Percentiles rank a stretch among this genome's conserved stretches.
phyloP scores from a whole-genome alignment of 345 rosid genomes.

The Heritiera littoralis region DNA sequence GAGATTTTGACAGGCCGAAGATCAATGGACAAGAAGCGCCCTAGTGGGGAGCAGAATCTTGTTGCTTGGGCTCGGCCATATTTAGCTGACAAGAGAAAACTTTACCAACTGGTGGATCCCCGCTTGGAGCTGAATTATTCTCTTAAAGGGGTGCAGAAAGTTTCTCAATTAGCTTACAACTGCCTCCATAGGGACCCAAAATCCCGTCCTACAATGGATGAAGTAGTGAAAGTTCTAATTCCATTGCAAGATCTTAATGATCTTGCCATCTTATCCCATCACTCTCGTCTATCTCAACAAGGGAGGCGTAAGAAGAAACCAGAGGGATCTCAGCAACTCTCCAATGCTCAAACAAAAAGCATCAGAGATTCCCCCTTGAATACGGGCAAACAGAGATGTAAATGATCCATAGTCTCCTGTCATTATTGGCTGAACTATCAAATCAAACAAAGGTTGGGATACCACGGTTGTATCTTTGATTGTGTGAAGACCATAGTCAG shows the following conservation, averaged over 20 bases:
- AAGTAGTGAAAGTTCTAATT: conserved; percentile 59
- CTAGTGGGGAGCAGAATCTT: conserved; percentile 83
- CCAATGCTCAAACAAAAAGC: conserved; percentile 43
- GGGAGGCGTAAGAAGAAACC: conserved; percentile 63
- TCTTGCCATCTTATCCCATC: conserved; percentile 62
- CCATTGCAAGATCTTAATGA: conserved; percentile 68
- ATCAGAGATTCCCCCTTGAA: conserved; percentile 55
- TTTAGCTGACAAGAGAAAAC: conserved; percentile 76
- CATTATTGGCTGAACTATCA: conserved; percentile 28
- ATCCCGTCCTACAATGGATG: conserved; percentile 73
- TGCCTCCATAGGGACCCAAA: conserved; percentile 75
- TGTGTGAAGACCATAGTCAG: conserved; percentile 33
- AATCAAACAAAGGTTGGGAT: conserved; percentile 25
- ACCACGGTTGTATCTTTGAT: conserved; percentile 22
- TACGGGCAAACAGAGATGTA: conserved; percentile 53
- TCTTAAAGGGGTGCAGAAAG: conserved; percentile 71
- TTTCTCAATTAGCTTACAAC: conserved; percentile 62
- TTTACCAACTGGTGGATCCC: conserved; percentile 74
- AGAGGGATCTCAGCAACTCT: conserved; percentile 44
- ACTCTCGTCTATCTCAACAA: conserved; percentile 63
- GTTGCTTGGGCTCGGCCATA: conserved; percentile 91
- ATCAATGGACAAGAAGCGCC: conserved; percentile 93
- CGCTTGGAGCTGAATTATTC: conserved; percentile 90
- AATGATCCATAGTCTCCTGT: conserved; percentile 36
- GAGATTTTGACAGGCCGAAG: conserved; percentile 93